Base-by-base conservation (phyloP, 441 rosid genomes). In the Populus hybrid region DNA sequence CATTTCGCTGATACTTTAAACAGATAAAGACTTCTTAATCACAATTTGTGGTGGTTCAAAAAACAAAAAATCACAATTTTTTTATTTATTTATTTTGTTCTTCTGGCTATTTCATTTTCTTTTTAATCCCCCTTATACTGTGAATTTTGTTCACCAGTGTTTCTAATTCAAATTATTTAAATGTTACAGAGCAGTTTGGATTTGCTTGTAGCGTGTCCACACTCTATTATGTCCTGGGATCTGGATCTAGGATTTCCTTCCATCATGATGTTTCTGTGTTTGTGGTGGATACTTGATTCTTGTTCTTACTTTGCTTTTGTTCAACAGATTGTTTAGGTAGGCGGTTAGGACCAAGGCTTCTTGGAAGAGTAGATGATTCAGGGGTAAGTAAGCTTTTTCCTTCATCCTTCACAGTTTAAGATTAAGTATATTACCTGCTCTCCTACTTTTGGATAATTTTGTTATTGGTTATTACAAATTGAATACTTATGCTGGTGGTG, bases 251-350 rank as follows among this genome's bases (percentile, higher is more conserved):
- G 28, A 53, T 65, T 21, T 30, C 32, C 18, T 24, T 74, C 74
- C 21, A 69, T 65, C 14, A 34, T 72, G 75, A 70, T 70, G 38
- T 5, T 75, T 24, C 70, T 75, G 26, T 82, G 70, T 40, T 69
- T 79, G 18, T 76, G 74, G 57, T 75, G 75, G 28, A 74, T 72
- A 79, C 64, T 16, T 59, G 74, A 35, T 84, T 71, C 71, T 72
- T 71, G 30, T 78, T 70, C 69, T 79, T 59, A 42, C 63, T 69
- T 75, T 80, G 71, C 73, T 73, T 76, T 70, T 80, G 34, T 81
- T 71, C 74, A 72, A 76, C 89, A 97, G 99, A 90, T 92, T 97
- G 99, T 89, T 91, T 97, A 88, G 98, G 98, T 76, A 89, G 99
- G 87, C 90, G 97, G 80, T 85, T 91, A 78, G 98, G 99, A 87